Evolutionary conservation across 1,139 yeast genomes (phyloP).

Genomic region (Keqinozyma sinolaborantium): DNA sequence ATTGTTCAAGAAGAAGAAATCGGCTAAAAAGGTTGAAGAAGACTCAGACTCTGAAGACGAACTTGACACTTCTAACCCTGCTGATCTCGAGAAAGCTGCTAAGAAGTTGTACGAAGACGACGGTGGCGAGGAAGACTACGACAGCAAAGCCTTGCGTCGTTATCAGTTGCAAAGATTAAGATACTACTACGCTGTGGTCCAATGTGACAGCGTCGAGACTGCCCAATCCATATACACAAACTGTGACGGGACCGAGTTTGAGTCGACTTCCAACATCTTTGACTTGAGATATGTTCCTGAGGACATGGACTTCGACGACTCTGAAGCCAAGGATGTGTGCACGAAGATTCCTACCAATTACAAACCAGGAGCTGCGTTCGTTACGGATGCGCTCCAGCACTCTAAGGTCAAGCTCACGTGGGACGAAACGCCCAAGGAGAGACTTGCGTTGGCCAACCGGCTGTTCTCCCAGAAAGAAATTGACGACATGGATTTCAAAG

Average conservation of each 20-base stretch:
- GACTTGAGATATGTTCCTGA: constrained; percentile 93
- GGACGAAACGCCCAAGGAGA: constrained; percentile 97
- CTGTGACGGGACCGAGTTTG: constrained; percentile 95
- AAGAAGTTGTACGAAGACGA: constrained; percentile 69
- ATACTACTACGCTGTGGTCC: constrained; percentile 91
- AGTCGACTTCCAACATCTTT: constrained; percentile 91
- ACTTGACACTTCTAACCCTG: constrained; percentile 38
- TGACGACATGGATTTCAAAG: constrained; percentile 95
- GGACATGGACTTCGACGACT: constrained; percentile 79
- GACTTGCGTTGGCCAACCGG: constrained; percentile 72
- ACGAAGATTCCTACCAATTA: constrained; percentile 70
- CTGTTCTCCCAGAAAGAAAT: constrained; percentile 88
- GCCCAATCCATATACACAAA: constrained; percentile 75
- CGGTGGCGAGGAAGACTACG: constrained; percentile 69
- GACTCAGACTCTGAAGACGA: constrained; percentile 49
- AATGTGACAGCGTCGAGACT: constrained; percentile 71
- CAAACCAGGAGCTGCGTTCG: constrained; percentile 73
- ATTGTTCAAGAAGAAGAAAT: constrained; percentile 51
- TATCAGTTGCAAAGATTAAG: constrained; percentile 85
- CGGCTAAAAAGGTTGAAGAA: constrained; percentile 21
- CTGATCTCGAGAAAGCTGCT: constrained; percentile 49
- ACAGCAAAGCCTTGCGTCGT: constrained; percentile 64
- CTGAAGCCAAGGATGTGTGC: constrained; percentile 70
- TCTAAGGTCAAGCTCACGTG: constrained; percentile 91
- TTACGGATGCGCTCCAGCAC: constrained; percentile 91